A percentile compares a stretch with the other conserved stretches of the same genome.
Evolutionary conservation across 179 eudicot species (phyloP).

Genomic region (Nepenthes alata): DNA sequence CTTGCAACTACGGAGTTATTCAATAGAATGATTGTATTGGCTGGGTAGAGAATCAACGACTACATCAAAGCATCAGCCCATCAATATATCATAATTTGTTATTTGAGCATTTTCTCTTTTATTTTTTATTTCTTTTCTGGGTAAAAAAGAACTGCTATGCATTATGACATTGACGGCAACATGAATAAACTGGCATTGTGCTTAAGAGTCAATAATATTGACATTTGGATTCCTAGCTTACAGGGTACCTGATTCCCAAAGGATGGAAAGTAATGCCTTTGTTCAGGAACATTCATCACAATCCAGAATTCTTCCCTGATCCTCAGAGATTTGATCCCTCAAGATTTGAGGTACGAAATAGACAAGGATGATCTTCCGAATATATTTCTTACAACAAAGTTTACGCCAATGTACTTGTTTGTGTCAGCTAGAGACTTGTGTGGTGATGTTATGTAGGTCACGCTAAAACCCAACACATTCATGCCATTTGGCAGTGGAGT

Average conservation of each 20-base stretch:
- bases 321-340: slow-evolving; percentile 44
- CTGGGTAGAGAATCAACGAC: no score
- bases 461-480: slow-evolving; percentile 49
- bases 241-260: slow-evolving; percentile 60
- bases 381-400: no score
- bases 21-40: no score
- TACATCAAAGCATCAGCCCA: background rate
- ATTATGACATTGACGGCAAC: background rate
- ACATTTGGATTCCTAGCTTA: background rate
- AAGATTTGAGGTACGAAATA: slow-evolving; percentile 45
- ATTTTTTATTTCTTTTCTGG: no score
- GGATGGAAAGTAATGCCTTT: slow-evolving; percentile 76
- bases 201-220: background rate
- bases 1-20: no score
- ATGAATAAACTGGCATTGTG: no score
- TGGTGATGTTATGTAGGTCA: slow-evolving; percentile 15
- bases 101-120: no score
- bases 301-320: slow-evolving; percentile 41
- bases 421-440: no score
- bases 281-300: slow-evolving; percentile 68
- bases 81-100: background rate
- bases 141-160: no score
- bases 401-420: no score
- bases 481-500: slow-evolving; percentile 62
- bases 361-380: background rate